phyloP scores from a whole-genome alignment of 148 eudicot species.

The Spergularia marina region DNA sequence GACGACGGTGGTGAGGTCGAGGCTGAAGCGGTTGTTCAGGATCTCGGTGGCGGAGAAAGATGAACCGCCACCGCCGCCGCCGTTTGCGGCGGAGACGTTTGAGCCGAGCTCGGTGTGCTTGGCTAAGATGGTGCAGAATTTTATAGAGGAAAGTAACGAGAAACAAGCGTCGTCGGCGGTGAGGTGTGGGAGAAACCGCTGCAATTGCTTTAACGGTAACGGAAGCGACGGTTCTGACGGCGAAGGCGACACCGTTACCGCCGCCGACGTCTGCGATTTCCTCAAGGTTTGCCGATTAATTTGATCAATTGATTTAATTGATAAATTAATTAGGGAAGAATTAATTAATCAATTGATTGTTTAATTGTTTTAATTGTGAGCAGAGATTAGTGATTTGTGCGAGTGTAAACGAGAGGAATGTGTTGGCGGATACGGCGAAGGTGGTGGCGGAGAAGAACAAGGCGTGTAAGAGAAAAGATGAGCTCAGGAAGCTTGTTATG shows the following conservation, averaged over 20 bases:
- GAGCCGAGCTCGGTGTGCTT: slow-evolving; percentile 90
- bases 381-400: slow-evolving; percentile 73
- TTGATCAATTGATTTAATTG: background rate
- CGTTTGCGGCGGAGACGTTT: slow-evolving; percentile 27
- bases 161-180: slow-evolving; percentile 28
- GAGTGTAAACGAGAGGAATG: slow-evolving; percentile 57
- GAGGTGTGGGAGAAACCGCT: slow-evolving; percentile 46
- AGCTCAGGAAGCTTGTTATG: slow-evolving; percentile 48
- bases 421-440: slow-evolving; percentile 69
- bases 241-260: slow-evolving; percentile 28
- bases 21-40: slow-evolving; percentile 64
- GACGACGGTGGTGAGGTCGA: slow-evolving; percentile 42
- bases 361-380: background rate
- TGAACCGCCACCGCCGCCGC: slow-evolving; percentile 18
- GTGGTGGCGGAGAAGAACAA: slow-evolving; percentile 67
- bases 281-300: slow-evolving; percentile 47
- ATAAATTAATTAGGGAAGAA: background rate
- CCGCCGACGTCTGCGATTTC: slow-evolving; percentile 48
- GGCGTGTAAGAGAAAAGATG: slow-evolving; percentile 54
- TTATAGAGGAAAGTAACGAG: slow-evolving; percentile 67
- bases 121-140: slow-evolving; percentile 87
- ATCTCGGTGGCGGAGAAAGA: slow-evolving; percentile 42
- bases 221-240: slow-evolving; percentile 54
- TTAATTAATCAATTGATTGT: background rate
- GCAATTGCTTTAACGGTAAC: slow-evolving; percentile 74